phyloP scores from a whole-genome alignment of 495 filamentous ascomycete genomes.

The Aspergillus campestris region DNA sequence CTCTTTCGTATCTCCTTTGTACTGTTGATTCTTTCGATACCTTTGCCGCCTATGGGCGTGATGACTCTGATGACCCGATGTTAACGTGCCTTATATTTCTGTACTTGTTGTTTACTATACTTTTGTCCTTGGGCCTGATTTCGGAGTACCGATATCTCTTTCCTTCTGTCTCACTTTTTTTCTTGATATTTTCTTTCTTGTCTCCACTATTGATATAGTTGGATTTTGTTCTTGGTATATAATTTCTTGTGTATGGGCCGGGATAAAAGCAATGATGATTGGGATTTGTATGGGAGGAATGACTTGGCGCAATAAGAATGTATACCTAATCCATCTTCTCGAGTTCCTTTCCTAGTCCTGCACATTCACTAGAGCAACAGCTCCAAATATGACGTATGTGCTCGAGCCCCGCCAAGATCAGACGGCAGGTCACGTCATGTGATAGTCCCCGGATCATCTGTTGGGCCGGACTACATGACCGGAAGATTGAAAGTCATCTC shows the following conservation, averaged over 20 bases:
- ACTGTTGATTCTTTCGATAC: constrained; percentile 24
- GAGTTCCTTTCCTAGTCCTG: constrained; percentile 1
- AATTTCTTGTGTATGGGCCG: constrained; percentile 11
- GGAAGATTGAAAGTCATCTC: not conserved
- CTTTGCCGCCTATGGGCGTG: constrained; percentile 15
- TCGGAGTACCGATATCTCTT: constrained; percentile 3
- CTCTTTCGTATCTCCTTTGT: constrained; percentile 15
- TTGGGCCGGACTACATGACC: too few species aligned
- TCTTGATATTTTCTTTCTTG: constrained; percentile 1
- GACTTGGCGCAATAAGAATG: too few species aligned
- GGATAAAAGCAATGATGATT: constrained; percentile 2
- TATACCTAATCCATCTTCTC: not conserved
- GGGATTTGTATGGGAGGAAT: not conserved
- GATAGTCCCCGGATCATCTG: too few species aligned
- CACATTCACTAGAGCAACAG: too few species aligned
- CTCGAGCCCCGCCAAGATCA: too few species aligned
- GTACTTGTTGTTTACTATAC: constrained; percentile 2
- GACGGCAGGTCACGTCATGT: too few species aligned
- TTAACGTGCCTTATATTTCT: constrained; percentile 12
- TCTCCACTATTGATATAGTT: constrained; percentile 9
- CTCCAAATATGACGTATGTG: too few species aligned
- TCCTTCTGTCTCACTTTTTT: constrained; percentile 6
- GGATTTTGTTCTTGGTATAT: constrained; percentile 7
- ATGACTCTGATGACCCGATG: constrained; percentile 34
- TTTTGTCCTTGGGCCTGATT: not conserved